These are phyloP conservation scores for Diversispora eburnea DNA, from an alignment of 192 early-diverging fungal genomes.

Conservation along the genomic window DNA sequence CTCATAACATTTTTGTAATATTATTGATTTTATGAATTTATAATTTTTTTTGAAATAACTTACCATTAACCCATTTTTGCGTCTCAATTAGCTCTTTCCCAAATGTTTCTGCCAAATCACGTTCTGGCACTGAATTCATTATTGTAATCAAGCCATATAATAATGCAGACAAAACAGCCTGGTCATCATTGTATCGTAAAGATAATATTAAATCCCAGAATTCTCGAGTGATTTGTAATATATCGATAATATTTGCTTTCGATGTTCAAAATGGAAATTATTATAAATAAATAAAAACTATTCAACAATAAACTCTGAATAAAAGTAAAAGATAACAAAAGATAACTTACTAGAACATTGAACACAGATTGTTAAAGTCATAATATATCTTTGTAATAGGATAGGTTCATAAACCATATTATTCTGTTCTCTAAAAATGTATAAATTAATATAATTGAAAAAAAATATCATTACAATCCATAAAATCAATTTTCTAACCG, in stretches of 20 bases:
- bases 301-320: neutral
- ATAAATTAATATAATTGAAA: neutral
- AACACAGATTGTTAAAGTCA: slow-evolving; percentile 13
- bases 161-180: slow-evolving; percentile 1
- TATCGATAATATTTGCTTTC: slow-evolving; percentile 11
- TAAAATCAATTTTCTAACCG: slow-evolving; percentile 3
- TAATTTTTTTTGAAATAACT: neutral
- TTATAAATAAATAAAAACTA: neutral
- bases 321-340: neutral
- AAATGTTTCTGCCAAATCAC: slow-evolving; percentile 14
- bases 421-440: neutral
- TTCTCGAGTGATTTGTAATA: slow-evolving; percentile 20
- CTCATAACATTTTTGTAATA: neutral
- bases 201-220: slow-evolving; percentile 30
- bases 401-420: slow-evolving; percentile 18
- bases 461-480: neutral
- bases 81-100: slow-evolving; percentile 24
- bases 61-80: slow-evolving; percentile 22
- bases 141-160: slow-evolving; percentile 22
- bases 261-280: too few relatives aligned
- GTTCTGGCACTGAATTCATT: neutral
- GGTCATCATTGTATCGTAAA: slow-evolving; percentile 23
- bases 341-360: slow-evolving; percentile 28
- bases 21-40: neutral
- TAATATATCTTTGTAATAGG: slow-evolving; percentile 9